A percentile compares a stretch with the other conserved stretches of the same genome.
These are phyloP conservation scores for Neodidymelliopsis sp. DNA, from an alignment of 2,329 filamentous ascomycete genomes.

Conservation along the genomic window DNA sequence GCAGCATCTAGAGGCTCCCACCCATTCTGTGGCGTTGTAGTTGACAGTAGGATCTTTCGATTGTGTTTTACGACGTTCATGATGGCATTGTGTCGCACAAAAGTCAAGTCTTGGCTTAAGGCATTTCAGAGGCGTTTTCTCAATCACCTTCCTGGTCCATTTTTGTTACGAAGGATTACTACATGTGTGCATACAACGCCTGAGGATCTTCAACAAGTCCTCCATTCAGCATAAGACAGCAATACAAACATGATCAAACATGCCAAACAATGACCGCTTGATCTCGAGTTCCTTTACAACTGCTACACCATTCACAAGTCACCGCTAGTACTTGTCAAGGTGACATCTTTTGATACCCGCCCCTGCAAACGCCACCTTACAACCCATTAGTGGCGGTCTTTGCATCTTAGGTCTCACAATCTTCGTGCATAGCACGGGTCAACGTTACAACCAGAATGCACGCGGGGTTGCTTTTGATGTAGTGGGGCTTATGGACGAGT, in stretches of 20 bases:
- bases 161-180: slow-evolving; percentile 2
- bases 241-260: slow-evolving; percentile 5
- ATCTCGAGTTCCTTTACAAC: background rate
- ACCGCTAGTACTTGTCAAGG: too few species aligned
- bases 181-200: slow-evolving; percentile 12
- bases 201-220: slow-evolving; percentile 1
- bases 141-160: background rate
- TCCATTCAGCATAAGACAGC: slow-evolving; percentile 12
- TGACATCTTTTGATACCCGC: too few species aligned
- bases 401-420: background rate
- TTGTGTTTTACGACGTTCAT: slow-evolving; percentile 4
- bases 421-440: background rate
- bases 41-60: slow-evolving; percentile 1
- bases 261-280: background rate
- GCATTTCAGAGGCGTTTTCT: slow-evolving; percentile 14
- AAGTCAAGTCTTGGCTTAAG: slow-evolving; percentile 10
- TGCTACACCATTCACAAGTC: too few species aligned
- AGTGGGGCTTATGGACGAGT: background rate
- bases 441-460: background rate
- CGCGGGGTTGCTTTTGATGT: background rate
- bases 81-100: slow-evolving; percentile 8
- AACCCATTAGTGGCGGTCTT: too few species aligned
- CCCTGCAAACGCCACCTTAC: too few species aligned
- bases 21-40: slow-evolving; percentile 6
- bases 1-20: slow-evolving; percentile 11